Conservation (phyloP, 2,329 filamentous ascomycete genomes). For the Colletotrichum gigasporum region DNA sequence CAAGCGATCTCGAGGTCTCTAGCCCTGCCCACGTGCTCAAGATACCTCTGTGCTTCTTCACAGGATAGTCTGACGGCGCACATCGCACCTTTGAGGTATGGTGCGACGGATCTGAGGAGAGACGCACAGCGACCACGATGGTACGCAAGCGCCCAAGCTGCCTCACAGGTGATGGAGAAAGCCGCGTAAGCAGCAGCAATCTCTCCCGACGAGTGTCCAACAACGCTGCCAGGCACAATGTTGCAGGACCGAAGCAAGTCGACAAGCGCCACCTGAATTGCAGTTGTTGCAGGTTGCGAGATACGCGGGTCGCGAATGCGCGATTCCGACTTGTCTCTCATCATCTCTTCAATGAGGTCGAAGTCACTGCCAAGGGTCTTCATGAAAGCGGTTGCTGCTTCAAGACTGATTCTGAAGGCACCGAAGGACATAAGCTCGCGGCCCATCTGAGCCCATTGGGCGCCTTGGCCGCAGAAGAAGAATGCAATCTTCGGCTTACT, state of each 20-base stretch:
- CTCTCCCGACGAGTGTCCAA: conserved; percentile 59
- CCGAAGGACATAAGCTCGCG: conserved; percentile 50
- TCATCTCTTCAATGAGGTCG: conserved; percentile 47
- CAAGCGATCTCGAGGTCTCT: conserved; percentile 49
- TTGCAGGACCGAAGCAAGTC: conserved; percentile 47
- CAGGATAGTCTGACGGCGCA: conserved; percentile 49
- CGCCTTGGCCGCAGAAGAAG: conserved; percentile 54
- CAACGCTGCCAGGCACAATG: conserved; percentile 44
- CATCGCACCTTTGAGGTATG: conserved; percentile 49
- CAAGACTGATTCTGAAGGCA: conserved; percentile 51
- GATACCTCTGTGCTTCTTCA: conserved; percentile 39
- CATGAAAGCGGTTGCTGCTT: conserved; percentile 43
- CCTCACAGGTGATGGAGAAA: conserved; percentile 44
- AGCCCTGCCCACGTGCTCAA: conserved; percentile 30
- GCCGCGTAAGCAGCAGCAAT: conserved; percentile 55
- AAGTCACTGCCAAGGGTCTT: conserved; percentile 43
- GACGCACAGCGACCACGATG: conserved; percentile 48
- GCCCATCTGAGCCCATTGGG: conserved; percentile 55
- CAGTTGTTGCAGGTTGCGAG: conserved; percentile 52
- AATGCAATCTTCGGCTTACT: conserved; percentile 47
- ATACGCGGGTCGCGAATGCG: conserved; percentile 46
- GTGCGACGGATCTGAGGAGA: conserved; percentile 37
- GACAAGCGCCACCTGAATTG: conserved; percentile 52
- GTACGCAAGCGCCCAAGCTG: conserved; percentile 53
- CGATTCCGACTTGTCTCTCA: conserved; percentile 37